Base-by-base conservation (phyloP, 371 early-diverging fungal genomes). In the Syncephalis fuscata region DNA sequence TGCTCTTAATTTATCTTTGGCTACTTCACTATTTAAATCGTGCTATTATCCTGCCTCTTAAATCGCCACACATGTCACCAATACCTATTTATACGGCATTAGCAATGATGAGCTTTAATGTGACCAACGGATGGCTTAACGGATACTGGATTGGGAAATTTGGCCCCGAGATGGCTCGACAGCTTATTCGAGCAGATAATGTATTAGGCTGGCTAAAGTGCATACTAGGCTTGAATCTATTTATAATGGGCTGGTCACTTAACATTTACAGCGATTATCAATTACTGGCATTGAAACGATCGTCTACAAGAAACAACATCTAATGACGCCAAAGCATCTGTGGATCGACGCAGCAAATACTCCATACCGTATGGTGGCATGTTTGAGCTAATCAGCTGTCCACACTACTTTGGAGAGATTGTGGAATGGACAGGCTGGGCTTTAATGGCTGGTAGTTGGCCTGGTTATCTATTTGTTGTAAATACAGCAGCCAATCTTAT, bases 401-500 rank as follows among this genome's bases (percentile, higher is more conserved):
- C 82, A 2, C 74, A 73, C 49, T 82, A 75, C 50, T 55, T 80
- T 19, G 62, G 70, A 44, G 82, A 82, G 48, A 25, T 59, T 0
- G 45, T 78, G 0, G 80, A 82, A 54, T 82, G 82, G 82, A 47
- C 48, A 1, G 82, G 82, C 0, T 79, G 53, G 58, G 68, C 74
- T 1, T 21, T 80, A 1, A 65, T 67, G 15, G 54, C 73, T 0
- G 55, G 58, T 5, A 64, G 60, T 25, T 14, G 54, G 4, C 74
- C 81, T 10, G 79, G 74, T 1, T 50, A 64, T 48, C 42, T 67
- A 2, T 82, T 82, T 64, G 65, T 55, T 11, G 25, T 63, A 0
- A 46, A 60, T 1, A 77, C 75, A 0, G 47, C 58, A 2, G 65
- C 67, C n/a, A 79, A 78, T 55, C 57, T 82, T 20, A 46, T 68